These are phyloP conservation scores for Kondoa malvinella DNA, from an alignment of 768 basidiomycete genomes.

Conservation along the genomic window DNA sequence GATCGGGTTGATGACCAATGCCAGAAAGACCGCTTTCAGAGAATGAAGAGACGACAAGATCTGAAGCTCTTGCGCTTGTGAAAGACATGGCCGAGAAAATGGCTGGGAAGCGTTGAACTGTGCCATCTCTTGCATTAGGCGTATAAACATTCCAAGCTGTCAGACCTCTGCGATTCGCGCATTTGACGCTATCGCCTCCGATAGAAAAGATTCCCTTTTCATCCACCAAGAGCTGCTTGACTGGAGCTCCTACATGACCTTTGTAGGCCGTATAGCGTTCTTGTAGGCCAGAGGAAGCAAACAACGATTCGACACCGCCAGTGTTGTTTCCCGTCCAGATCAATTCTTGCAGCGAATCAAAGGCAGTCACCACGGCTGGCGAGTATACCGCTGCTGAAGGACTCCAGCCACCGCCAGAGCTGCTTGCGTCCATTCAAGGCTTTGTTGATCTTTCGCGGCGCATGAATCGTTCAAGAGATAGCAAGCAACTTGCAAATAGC, in stretches of 20 bases:
- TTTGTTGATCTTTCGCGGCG: too few relatives aligned
- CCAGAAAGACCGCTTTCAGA: conserved; percentile 11
- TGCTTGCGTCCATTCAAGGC: background rate
- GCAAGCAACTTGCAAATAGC: too few relatives aligned
- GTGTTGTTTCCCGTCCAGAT: conserved; percentile 66
- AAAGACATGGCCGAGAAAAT: conserved; percentile 9
- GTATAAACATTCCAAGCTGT: conserved; percentile 29
- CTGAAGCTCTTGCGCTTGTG: conserved; percentile 27
- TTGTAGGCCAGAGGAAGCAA: conserved; percentile 31
- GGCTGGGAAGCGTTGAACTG: background rate
- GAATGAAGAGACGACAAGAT: conserved; percentile 9
- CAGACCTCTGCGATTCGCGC: conserved; percentile 32
- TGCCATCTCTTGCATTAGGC: background rate
- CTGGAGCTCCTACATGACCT: conserved; percentile 32
- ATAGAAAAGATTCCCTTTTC: conserved; percentile 51
- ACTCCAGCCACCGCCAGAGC: background rate
- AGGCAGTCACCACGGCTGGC: conserved; percentile 28
- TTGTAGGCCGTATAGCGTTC: conserved; percentile 27
- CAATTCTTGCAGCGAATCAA: conserved; percentile 79
- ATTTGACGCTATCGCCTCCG: conserved; percentile 34
- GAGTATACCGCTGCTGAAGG: background rate
- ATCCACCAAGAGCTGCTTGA: conserved; percentile 57
- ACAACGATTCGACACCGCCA: conserved; percentile 54
- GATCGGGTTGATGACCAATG: conserved; percentile 15
- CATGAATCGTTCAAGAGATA: too few relatives aligned